Evolutionary conservation across 345 rosid species (phyloP), one percentile per base, ranked within the genome.

Genomic region (Lagerstroemia speciosa): DNA sequence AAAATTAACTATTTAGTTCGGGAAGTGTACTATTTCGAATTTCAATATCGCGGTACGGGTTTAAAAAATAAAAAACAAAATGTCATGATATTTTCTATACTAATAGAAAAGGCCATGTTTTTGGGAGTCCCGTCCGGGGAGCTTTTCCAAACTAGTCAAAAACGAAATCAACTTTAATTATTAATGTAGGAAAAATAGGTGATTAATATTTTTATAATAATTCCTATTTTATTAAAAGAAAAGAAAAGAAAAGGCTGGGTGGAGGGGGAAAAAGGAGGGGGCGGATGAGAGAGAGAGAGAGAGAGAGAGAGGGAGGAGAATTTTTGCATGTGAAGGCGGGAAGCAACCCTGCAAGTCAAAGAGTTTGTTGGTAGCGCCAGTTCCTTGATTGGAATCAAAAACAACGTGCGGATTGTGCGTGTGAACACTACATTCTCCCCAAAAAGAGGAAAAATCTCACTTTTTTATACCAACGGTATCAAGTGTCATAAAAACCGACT

Each of bases 291-390:
- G 55, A 2, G 41, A 1, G n/a, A 38, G 43, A 41, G 46, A 41
- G 55, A 48, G 24, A 16, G 17, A 48, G 17, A 22, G 22, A 24
- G 53, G 45, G 38, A 40, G 16, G 65, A 12, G 27, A 53, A 65
- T 71, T 69, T 74, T 71, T 63, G 84, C 86, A 82, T 77, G 80
- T 77, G 79, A 79, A 64, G 83, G 82, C 83, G 82, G 86, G 84
- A 78, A 41, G 22, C 19, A 2, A 4, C 50, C 50, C 83, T 73
- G 83, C 81, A 81, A 80, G 92, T 87, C 92, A 84, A 87, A 80
- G 87, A 58, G 86, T 87, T 83, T 75, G 87, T 75, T 81, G 83
- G 84, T 65, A 69, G 75, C 60, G 67, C 72, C 83, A 77, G 72
- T 58, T 75, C 77, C 45, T 69, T 52, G 16, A 66, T 34, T 19